Percentiles rank a stretch among this genome's conserved stretches.
phyloP scores from a whole-genome alignment of 495 filamentous ascomycete genomes.

The Pyronema domesticum region DNA sequence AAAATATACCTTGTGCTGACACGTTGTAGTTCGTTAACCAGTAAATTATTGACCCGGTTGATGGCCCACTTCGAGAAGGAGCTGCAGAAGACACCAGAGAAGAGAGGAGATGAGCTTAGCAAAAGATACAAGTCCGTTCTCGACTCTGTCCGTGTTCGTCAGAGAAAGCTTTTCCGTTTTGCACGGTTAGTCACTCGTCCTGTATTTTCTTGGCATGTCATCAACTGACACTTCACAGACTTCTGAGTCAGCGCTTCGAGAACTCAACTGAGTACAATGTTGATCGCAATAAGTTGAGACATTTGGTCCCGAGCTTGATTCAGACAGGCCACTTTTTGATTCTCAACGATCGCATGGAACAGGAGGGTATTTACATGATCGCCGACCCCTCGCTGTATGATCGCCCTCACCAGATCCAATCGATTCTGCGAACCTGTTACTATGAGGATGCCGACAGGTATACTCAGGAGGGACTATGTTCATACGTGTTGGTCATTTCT shows the following conservation, averaged over 20 bases:
- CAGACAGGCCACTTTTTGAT: slow-evolving; percentile 75
- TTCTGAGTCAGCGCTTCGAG: slow-evolving; percentile 81
- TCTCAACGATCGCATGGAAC: slow-evolving; percentile 44
- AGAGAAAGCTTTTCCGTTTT: slow-evolving; percentile 60
- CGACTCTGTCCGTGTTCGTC: slow-evolving; percentile 86
- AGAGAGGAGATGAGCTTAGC: slow-evolving; percentile 74
- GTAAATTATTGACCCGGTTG: slow-evolving; percentile 71
- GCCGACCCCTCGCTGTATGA: slow-evolving; percentile 63
- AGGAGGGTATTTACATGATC: slow-evolving; percentile 63
- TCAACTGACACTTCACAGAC: slow-evolving; percentile 35
- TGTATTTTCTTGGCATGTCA: slow-evolving; percentile 37
- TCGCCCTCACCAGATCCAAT: slow-evolving; percentile 59
- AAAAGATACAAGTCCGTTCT: slow-evolving; percentile 88
- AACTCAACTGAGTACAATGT: slow-evolving; percentile 90
- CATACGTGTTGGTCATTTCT: slow-evolving; percentile 70
- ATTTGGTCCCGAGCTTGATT: slow-evolving; percentile 66
- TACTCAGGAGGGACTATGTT: slow-evolving; percentile 49
- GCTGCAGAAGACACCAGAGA: slow-evolving; percentile 61
- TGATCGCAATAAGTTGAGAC: slow-evolving; percentile 44
- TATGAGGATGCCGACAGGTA: slow-evolving; percentile 44
- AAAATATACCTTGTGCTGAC: slow-evolving; percentile 8
- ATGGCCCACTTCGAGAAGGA: slow-evolving; percentile 85
- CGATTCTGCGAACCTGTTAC: slow-evolving; percentile 73
- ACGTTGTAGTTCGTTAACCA: slow-evolving; percentile 53
- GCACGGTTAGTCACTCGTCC: slow-evolving; percentile 12